phyloP scores from a whole-genome alignment of 108 stramenopile species.

The Discostella pseudostelligera region DNA sequence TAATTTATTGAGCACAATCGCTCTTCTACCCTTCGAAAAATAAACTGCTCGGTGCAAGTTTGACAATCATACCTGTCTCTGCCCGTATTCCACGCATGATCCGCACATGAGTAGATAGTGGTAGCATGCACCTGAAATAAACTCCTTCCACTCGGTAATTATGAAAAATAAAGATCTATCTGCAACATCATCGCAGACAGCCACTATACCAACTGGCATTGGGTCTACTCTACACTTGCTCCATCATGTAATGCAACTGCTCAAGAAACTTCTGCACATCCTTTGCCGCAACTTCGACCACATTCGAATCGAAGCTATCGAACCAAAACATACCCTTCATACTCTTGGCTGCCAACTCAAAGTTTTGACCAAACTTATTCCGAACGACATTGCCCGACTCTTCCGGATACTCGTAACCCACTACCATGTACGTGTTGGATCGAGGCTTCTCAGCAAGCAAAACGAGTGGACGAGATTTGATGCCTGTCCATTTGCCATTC shows the following conservation, averaged over 20 bases:
- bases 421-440: conserved; percentile 80
- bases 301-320: conserved; percentile 90
- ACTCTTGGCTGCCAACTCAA: conserved; percentile 83
- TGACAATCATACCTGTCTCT: no score
- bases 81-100: no score
- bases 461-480: conserved; percentile 81
- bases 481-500: conserved; percentile 89
- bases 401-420: conserved; percentile 87
- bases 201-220: background rate
- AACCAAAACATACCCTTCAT: conserved; percentile 77
- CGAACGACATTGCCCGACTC: conserved; percentile 63
- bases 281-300: conserved; percentile 78
- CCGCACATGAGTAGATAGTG: no score
- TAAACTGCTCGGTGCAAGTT: no score
- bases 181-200: background rate
- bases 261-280: conserved; percentile 93
- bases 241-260: conserved; percentile 86
- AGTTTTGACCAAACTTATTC: conserved; percentile 85
- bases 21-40: no score
- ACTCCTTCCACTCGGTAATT: no score
- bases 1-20: no score
- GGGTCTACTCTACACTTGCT: conserved; percentile 42
- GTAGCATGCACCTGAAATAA: no score
- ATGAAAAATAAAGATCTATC: no score
- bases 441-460: conserved; percentile 83